Evolutionary conservation across 106 monocot species (phyloP), one percentile per base, ranked within the genome.

Genomic region (Triglochin maritima): DNA sequence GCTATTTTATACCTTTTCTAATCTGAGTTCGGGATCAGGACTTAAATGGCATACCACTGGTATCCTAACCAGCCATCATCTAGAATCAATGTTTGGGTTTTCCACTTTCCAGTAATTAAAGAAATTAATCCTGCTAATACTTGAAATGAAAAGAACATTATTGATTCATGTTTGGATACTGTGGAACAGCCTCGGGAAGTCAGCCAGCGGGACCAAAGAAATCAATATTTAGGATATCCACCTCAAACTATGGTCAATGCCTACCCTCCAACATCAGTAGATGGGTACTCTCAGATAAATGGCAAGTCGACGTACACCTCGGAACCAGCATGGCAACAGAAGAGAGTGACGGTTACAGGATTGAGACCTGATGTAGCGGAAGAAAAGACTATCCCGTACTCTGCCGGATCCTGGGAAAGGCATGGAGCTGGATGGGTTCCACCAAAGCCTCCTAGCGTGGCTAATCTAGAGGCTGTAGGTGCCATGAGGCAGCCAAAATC

Each of bases 371-470:
- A 89, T 57, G 47, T 15, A 4, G 86, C 80, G 17, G 82, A 84
- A 50, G 41, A 44, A 5, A 79, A 59, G 49, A 66, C 60, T 42
- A 47, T 57, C 7, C 15, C 76, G 5, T 76, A 83, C 69, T 64
- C 66, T 4, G 48, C 53, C 2, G 70, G 54, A 4, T 49, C 74
- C 5, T 73, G 42, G 13, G 75, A 75, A 9, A 42, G 53, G 50
- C 49, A 67, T 10, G 60, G 13, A 60, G 69, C 86, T 15, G 62
- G 71, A 42, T 96, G 96, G 96, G 84, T 96, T 29, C 96, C 91
- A 12, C 96, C 96, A 5, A 83, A 88, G 78, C 85, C 96, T 2
- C 96, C 96, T 44, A n/a, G 78, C 17, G 96, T 96, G 6, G 84
- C 68, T 47, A 80, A 91, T 47, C 88, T 91, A 3, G 96, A 88